Conservation (phyloP, 805 yeast species). For the Myxozyma neglecta region DNA sequence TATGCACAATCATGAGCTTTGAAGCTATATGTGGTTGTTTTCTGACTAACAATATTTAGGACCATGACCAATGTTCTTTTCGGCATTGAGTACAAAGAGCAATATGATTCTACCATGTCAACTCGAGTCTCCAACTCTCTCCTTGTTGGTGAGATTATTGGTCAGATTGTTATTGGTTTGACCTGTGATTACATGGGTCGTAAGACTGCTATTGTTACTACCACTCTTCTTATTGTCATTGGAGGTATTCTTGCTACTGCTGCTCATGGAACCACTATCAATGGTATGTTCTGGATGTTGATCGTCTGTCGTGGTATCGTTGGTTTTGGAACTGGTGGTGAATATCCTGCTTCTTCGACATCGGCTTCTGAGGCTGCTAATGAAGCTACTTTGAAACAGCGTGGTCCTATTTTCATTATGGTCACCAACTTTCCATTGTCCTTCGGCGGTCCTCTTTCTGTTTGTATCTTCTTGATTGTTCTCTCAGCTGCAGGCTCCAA, state of each 20-base stretch:
- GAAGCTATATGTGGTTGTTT: not conserved
- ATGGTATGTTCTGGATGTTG: slow-evolving; percentile 76
- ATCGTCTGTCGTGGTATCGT: slow-evolving; percentile 71
- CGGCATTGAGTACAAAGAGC: slow-evolving; percentile 48
- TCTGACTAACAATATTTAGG: slow-evolving; percentile 4
- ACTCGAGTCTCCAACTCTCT: slow-evolving; percentile 71
- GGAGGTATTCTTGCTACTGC: slow-evolving; percentile 71
- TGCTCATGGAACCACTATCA: slow-evolving; percentile 58
- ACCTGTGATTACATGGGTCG: slow-evolving; percentile 28
- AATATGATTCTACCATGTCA: slow-evolving; percentile 49
- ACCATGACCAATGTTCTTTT: slow-evolving; percentile 65
- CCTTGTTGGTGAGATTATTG: slow-evolving; percentile 67
- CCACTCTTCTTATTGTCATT: slow-evolving; percentile 59
- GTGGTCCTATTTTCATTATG: slow-evolving; percentile 66
- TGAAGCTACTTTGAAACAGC: slow-evolving; percentile 52
- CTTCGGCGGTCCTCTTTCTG: slow-evolving; percentile 77
- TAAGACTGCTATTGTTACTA: slow-evolving; percentile 60
- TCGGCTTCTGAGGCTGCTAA: slow-evolving; percentile 74
- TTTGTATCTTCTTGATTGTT: slow-evolving; percentile 66
- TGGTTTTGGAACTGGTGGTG: slow-evolving; percentile 80
- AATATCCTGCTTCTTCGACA: slow-evolving; percentile 68
- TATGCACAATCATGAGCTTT: not conserved
- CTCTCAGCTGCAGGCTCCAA: slow-evolving; percentile 53
- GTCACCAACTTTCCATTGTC: slow-evolving; percentile 73
- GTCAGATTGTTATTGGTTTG: slow-evolving; percentile 64